Evolutionary conservation across 169 alveolate species (phyloP), one percentile per base, ranked within the genome.

Genomic region (Cryptosporidium xiaoi): DNA sequence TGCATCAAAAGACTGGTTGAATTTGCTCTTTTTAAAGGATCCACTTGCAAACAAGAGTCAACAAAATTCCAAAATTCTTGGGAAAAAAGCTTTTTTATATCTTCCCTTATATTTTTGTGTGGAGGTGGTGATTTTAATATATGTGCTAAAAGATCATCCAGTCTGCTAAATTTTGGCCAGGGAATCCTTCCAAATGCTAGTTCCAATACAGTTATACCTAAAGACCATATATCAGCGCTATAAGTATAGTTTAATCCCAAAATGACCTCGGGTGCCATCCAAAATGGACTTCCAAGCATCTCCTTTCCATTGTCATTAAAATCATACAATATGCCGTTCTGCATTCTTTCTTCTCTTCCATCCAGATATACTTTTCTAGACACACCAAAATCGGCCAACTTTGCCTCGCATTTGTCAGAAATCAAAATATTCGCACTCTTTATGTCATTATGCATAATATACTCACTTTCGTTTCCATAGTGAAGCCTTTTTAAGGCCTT

Each of bases 231-330:
- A 90, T 96, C 98, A 2, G 90, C 65, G 18, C 91, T 1, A 4
- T 50, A n/a, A n/a, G 84, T 65, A 55, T 15, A 36, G 15, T 34
- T 2, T 12, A 12, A 82, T 64, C 94, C 91, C 18, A 90, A 48
- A 24, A 95, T 91, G 16, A 95, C 95, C 82, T 97, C 99, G 4
- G 99, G 99, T 24, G 97, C 94, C 99, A 97, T 97, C 98, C 99
- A 97, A 83, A 91, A 95, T 16, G 99, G 98, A 15, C 98, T 96
- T 1, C 99, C 99, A 18, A 95, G 93, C 50, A 94, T 83, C 20
- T 82, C 92, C 7, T 46, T 27, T 31, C 44, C 65, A 29, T 44
- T 27, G 34, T 10, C 51, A 1, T 50, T 16, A 6, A n/a, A 27
- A 84, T 66, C 53, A 4, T 40, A 27, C 27, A 44, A 15, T 18